Percentiles rank a stretch among this genome's conserved stretches.
These are phyloP conservation scores for Globisporangium sylvaticum DNA, from an alignment of 352 stramenopile genomes.

Conservation along the genomic window DNA sequence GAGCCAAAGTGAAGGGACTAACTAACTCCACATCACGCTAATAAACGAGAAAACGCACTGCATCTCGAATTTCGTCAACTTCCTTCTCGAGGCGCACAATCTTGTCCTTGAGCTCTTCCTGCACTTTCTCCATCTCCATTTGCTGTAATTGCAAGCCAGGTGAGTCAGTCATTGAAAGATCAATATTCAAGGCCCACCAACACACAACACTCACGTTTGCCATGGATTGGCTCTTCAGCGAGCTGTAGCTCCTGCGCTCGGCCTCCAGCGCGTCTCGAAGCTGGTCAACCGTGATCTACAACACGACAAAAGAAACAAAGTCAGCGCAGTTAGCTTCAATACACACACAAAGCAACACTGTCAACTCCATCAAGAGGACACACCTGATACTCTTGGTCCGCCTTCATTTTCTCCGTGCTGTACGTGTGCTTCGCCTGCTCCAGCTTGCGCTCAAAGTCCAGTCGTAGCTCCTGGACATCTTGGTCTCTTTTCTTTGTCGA, in stretches of 20 bases:
- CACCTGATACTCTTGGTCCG: constrained; percentile 53
- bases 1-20: background rate
- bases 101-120: constrained; percentile 51
- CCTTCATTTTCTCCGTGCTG: constrained; percentile 43
- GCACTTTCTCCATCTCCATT: constrained; percentile 37
- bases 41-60: constrained; percentile 20
- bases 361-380: background rate
- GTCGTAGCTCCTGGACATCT: constrained; percentile 44
- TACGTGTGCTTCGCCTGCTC: constrained; percentile 54
- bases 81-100: constrained; percentile 66
- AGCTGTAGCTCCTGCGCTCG: constrained; percentile 29
- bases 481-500: constrained; percentile 50
- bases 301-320: background rate
- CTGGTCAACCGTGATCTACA: constrained; percentile 33
- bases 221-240: constrained; percentile 37
- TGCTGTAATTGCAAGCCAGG: constrained; percentile 15
- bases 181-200: background rate
- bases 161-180: constrained; percentile 18
- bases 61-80: constrained; percentile 52
- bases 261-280: constrained; percentile 33
- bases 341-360: background rate
- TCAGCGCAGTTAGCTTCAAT: background rate
- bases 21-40: background rate
- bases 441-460: constrained; percentile 47
- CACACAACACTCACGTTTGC: constrained; percentile 24